phyloP scores from a whole-genome alignment of 2,329 filamentous ascomycete genomes.

The Metarhizium album region DNA sequence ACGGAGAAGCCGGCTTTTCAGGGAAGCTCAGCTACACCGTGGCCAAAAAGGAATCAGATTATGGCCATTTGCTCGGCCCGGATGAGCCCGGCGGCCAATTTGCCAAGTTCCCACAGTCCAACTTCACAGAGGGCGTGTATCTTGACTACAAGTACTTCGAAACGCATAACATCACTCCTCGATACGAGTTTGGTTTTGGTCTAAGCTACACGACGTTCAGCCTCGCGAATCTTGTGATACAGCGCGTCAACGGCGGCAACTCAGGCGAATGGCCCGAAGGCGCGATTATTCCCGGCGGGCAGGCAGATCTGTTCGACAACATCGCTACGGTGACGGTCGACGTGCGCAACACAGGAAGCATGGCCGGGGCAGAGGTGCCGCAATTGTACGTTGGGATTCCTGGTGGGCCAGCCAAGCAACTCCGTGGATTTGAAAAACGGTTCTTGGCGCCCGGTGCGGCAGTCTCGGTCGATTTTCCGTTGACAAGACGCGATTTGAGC shows the following conservation, averaged over 20 bases:
- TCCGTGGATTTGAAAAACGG: constrained; percentile 57
- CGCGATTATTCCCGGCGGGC: constrained; percentile 31
- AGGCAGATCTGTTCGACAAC: constrained; percentile 36
- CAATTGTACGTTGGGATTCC: constrained; percentile 40
- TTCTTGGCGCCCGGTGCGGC: constrained; percentile 34
- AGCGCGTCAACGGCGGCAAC: constrained; percentile 11
- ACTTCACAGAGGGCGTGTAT: constrained; percentile 41
- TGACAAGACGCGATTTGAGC: constrained; percentile 55
- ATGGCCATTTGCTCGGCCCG: constrained; percentile 32
- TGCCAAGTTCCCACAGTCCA: constrained; percentile 37
- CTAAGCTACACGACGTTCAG: constrained; percentile 44
- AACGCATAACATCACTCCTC: constrained; percentile 32
- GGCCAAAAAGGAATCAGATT: constrained; percentile 44
- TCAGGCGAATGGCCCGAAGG: constrained; percentile 27
- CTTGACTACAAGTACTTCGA: constrained; percentile 48
- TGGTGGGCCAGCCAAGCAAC: constrained; percentile 40
- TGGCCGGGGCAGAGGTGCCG: constrained; percentile 34
- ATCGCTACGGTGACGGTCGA: constrained; percentile 27
- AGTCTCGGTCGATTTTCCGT: constrained; percentile 34
- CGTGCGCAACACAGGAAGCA: constrained; percentile 31
- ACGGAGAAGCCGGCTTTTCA: constrained; percentile 44
- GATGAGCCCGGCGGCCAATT: constrained; percentile 38
- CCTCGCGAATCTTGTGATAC: constrained; percentile 32
- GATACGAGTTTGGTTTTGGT: constrained; percentile 47
- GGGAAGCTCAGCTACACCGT: constrained; percentile 53